Base-by-base conservation (phyloP, 2,329 filamentous ascomycete species). In the Didymella arachidicola region DNA sequence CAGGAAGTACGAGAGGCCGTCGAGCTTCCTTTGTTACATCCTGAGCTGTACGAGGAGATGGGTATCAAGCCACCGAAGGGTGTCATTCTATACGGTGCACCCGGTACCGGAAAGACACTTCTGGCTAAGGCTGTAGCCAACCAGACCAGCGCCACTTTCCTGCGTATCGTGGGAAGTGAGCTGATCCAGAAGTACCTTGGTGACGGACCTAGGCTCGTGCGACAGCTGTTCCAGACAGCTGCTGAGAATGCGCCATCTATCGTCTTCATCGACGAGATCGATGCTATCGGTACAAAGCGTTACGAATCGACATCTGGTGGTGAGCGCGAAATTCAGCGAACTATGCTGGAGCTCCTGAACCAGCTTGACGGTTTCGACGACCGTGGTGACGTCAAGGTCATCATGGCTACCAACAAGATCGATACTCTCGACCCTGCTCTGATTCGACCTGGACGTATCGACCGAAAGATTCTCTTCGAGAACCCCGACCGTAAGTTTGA, bases 401-500 rank as follows among this genome's bases (percentile, higher is more conserved):
- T 99, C 78, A 98, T 99, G 93, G 96, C 95, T 12, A 99, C 95
- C 67, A 99, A 99, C 88, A 99, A 99, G 87, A 99, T 99, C 68
- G 96, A 99, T 69, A 96, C 92, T 4, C 85, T 99, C 27, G 96
- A 99, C 74, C 95, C 95, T 54, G 95, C 95, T 18, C 84, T 99
- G 68, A 99, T 99, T 75, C 90, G 95, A 67, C 95, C 95, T 43
- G 95, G 95, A 64, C 93, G 95, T 85, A 99, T 99, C 78, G 95
- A 99, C 79, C 89, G 95, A 71, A 99, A 99, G 86, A 99, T 99
- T 76, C 81, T 90, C 64, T 90, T 90, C 64, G 87, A 90, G 79
- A 89, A 88, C 71, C 87, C 87, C 25, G 87, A 90, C 69, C 87
- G 85, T 87, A 78, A 79, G 84, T 79, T 39, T 27, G 3, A 7